Percentiles rank a stretch among this genome's conserved stretches.
These are phyloP conservation scores for Calophaca sinica DNA, from an alignment of 306 rosid species.

Conservation along the genomic window DNA sequence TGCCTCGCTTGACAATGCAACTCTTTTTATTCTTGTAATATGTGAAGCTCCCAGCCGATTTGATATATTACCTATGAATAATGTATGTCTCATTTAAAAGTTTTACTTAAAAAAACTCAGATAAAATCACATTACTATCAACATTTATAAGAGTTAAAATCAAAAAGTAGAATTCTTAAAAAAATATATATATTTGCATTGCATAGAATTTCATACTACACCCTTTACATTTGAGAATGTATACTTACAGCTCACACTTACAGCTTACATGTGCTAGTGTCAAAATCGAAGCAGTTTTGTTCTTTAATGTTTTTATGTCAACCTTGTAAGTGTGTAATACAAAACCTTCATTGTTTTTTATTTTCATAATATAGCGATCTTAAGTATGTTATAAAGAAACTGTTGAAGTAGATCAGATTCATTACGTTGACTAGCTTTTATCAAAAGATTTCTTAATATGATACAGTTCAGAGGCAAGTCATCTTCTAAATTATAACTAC, in stretches of 20 bases:
- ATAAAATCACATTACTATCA: no score
- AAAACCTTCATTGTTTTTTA: not conserved
- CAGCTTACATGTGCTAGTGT: not conserved
- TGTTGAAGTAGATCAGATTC: slow-evolving; percentile 12
- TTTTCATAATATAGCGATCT: not conserved
- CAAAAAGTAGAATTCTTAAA: not conserved
- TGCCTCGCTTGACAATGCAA: no score
- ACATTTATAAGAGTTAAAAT: not conserved
- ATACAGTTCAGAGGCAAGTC: slow-evolving; percentile 27
- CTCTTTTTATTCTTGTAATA: no score
- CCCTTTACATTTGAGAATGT: no score
- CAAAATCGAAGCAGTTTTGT: not conserved
- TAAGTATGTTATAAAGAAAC: not conserved
- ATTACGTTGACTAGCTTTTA: not conserved
- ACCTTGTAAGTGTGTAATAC: slow-evolving; percentile 10
- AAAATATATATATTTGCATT: not conserved
- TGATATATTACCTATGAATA: no score
- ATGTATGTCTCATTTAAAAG: no score
- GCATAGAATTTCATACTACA: not conserved
- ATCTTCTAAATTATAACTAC: slow-evolving; percentile 30
- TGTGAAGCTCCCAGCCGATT: no score
- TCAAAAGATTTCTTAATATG: slow-evolving; percentile 21
- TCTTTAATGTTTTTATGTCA: not conserved
- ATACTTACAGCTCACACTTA: not conserved
- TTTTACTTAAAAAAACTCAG: no score